Evolutionary conservation across 495 filamentous ascomycete species (phyloP), one percentile per base, ranked within the genome.

Genomic region (Clavariopsis aquatica): DNA sequence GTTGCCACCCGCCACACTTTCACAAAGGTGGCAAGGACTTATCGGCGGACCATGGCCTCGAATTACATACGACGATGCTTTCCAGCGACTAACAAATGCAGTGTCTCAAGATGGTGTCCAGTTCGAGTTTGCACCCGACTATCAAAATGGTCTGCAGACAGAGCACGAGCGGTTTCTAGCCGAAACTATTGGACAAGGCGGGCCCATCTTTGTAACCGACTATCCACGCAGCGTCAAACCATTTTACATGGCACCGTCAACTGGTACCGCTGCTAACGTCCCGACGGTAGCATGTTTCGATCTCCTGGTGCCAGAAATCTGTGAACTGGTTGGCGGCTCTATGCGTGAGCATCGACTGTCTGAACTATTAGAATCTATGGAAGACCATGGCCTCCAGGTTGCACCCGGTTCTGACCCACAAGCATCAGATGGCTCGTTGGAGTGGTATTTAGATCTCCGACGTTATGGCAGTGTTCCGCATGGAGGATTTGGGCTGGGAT

Each of bases 91-190:
- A 19, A 77, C 88, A 70, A 69, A 80, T n/a, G 88, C 87, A 2
- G 80, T 82, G 12, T 47, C 73, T 20, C 75, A 81, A 31, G 67
- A 78, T 8, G 71, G 78, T 41, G 81, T 75, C 2, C 70, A 69
- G 12, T 96, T 98, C 66, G 75, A 83, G 49, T 84, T 88, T 66
- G 71, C 77, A 20, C 89, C 92, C 19, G 75, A 73, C 4, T 93
- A 90, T 87, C 82, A 84, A n/a, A 73, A 76, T 23, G 91, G 91
- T 8, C 79, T 98, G 54, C 90, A 93, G 64, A 86, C 91, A 5
- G 94, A 98, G 75, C 94, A 98, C 77, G 94, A 98, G 73, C 92
- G 84, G 73, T 96, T 84, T 72, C 84, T 98, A 52, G 92, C 94
- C 45, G 79, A 83, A 43, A 80, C 76, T 15, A 76, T 97, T 56